Percentiles rank a stretch among this genome's conserved stretches.
Evolutionary conservation across 75 land plant species (phyloP).

Genomic region (Picea glauca): DNA sequence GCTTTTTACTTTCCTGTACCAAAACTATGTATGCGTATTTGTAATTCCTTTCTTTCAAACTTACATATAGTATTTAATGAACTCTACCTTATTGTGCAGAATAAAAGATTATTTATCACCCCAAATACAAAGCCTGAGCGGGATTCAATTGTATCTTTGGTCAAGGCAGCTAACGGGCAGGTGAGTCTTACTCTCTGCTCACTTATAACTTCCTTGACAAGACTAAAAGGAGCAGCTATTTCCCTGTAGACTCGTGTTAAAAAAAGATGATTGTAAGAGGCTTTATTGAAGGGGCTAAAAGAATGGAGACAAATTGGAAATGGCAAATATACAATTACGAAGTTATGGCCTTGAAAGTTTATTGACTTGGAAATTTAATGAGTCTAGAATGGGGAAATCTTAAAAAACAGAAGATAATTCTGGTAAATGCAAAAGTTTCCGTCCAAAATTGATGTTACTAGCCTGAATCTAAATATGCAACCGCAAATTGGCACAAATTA

Average conservation of each 20-base stretch:
- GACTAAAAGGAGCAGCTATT: not conserved
- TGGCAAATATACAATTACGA: not conserved
- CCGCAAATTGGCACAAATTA: too few relatives aligned
- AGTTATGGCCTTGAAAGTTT: not conserved
- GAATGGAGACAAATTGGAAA: not conserved
- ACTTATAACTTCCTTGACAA: not conserved
- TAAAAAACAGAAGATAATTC: not conserved
- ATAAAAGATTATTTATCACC: constrained; percentile 54
- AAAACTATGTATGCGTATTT: not conserved
- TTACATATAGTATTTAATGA: not conserved
- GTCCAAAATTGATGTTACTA: not conserved
- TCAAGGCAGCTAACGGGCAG: constrained; percentile 83
- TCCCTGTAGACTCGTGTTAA: not conserved
- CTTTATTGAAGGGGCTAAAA: not conserved
- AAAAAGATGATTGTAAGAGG: not conserved
- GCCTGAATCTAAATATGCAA: not conserved
- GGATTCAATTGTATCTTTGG: constrained; percentile 51
- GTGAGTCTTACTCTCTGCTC: constrained; percentile 20
- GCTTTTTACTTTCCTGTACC: not conserved
- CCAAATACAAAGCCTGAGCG: constrained; percentile 63
- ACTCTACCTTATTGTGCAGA: constrained; percentile 35
- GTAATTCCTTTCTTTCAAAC: not conserved
- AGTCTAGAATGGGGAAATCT: constrained; percentile 1
- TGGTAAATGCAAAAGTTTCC: constrained; percentile 8
- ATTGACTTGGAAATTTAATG: not conserved